Base-by-base conservation (phyloP, 129 eudicot genomes). In the Chrysanthemum lavandulifolium region DNA sequence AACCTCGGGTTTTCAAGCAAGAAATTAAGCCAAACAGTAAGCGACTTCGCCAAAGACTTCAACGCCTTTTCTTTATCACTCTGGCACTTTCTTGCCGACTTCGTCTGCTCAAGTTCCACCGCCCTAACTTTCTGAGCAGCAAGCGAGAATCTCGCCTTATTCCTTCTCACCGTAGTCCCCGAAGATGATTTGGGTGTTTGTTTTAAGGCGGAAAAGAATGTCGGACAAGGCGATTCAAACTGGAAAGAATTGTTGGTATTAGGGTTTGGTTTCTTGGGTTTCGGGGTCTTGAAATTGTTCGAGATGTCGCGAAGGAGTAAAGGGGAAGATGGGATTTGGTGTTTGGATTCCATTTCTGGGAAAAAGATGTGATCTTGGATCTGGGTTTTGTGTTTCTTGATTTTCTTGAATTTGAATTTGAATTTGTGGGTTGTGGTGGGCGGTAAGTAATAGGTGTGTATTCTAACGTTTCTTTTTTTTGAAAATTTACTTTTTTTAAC, bases 21-120 rank as follows among this genome's bases (percentile, higher is more conserved):
- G 75, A 94, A 94, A 85, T 94, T 94, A 65, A 94, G 87, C 99
- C 99, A 94, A 29, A 86, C 93, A 0, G 96, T 86, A 33, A 94
- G 91, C 12, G 99, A 94, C 11, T 84, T 88, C 0, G 94, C 86
- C 58, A 94, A 52, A 2, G 96, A 87, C 63, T 79, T 90, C 36
- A 90, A 75, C 0, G 97, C 86, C 21, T 78, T 88, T 50, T 88
- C 94, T 68, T 94, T 94, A 47, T 72, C 64, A 1, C 56, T 79
- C 19, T 77, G 91, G 43, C 82, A 85, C 60, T 88, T 90, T 50
- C 99, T 76, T 0, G 96, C 84, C 1, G 99, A 90, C 68, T 86
- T 86, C 2, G 88, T 76, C 65, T 90, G 97, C 71, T 94, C 97
- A 19, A 84, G 79, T 80, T 90, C 96, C 45, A 94, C 83, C 0